Evolutionary conservation across 2,329 filamentous ascomycete species (phyloP), one percentile per base, ranked within the genome.

Genomic region (Graphium sp.): DNA sequence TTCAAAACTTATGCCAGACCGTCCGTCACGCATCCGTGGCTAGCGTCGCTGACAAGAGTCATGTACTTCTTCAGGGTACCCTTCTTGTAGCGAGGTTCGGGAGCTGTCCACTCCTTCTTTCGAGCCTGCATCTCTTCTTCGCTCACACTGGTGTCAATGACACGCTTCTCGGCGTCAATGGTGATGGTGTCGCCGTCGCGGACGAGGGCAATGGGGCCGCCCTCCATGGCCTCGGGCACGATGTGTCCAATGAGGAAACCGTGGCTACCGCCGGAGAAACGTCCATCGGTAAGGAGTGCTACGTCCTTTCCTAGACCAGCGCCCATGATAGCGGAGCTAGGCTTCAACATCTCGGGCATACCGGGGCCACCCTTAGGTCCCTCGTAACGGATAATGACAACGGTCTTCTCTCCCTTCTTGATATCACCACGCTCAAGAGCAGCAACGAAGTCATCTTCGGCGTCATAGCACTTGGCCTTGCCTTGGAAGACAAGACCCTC

Each of bases 301-400:
- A 81, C 73, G 40, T 82, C 75, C 42, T 79, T 65, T 40, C 75
- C 75, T 24, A 94, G 66, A 21, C 78, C 79, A 5, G 83, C 82
- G 30, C 85, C 85, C 82, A 93, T 93, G 44, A 94, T 79, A 28
- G 84, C 82, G 1, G 81, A 84, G 30, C 71, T 80, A n/a, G 85
- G 82, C 60, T 92, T 92, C 36, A 94, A 61, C 63, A 92, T 87
- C 57, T 94, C 85, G 18, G 84, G 85, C 77, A 94, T 94, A 33
- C 85, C 85, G 2, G 85, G 85, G 0, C 85, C 85, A 39, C 85
- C 85, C 57, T 87, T 91, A 35, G 85, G 85, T 1, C 85, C 85
- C 48, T 93, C 85, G 49, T 93, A 93, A 29, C 85, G 79, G 42
- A 94, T 87, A 32, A 93, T 74, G 29, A 92, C 69, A 18, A 93